Conservation (phyloP, 805 yeast genomes). For the Candida maris region DNA sequence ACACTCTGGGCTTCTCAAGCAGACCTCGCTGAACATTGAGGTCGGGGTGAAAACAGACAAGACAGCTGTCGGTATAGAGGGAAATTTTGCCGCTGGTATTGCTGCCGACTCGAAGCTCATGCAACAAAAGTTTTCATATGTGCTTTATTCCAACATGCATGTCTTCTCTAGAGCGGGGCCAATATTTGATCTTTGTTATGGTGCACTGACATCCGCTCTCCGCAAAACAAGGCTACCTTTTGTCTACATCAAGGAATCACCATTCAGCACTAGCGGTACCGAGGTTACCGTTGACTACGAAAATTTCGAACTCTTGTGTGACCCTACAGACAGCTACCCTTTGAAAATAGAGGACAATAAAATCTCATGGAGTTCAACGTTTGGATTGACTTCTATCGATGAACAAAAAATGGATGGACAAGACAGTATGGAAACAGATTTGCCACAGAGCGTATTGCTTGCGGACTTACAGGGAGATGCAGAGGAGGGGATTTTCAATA, state of each 20-base stretch:
- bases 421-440: slow-evolving; percentile 29
- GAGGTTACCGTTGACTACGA: slow-evolving; percentile 44
- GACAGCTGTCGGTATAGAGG: slow-evolving; percentile 42
- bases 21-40: slow-evolving; percentile 51
- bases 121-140: slow-evolving; percentile 49
- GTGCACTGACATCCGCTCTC: slow-evolving; percentile 61
- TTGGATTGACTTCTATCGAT: slow-evolving; percentile 49
- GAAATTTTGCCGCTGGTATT: slow-evolving; percentile 30
- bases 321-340: slow-evolving; percentile 36
- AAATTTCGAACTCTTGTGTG: slow-evolving; percentile 56
- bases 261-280: slow-evolving; percentile 44
- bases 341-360: slow-evolving; percentile 38
- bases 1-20: slow-evolving; percentile 51
- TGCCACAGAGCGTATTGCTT: slow-evolving; percentile 41
- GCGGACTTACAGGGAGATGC: slow-evolving; percentile 84
- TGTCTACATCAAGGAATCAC: slow-evolving; percentile 63
- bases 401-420: slow-evolving; percentile 33
- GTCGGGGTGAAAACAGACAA: slow-evolving; percentile 51
- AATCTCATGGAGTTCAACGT: slow-evolving; percentile 47
- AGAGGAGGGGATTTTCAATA: slow-evolving; percentile 64
- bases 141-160: slow-evolving; percentile 67
- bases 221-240: slow-evolving; percentile 58
- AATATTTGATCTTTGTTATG: slow-evolving; percentile 71
- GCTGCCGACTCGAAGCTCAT: slow-evolving; percentile 20
- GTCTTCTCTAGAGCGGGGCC: slow-evolving; percentile 84